Evolutionary conservation across 2,329 filamentous ascomycete species (phyloP), one percentile per base, ranked within the genome.

Genomic region (Fonsecaea monophora): DNA sequence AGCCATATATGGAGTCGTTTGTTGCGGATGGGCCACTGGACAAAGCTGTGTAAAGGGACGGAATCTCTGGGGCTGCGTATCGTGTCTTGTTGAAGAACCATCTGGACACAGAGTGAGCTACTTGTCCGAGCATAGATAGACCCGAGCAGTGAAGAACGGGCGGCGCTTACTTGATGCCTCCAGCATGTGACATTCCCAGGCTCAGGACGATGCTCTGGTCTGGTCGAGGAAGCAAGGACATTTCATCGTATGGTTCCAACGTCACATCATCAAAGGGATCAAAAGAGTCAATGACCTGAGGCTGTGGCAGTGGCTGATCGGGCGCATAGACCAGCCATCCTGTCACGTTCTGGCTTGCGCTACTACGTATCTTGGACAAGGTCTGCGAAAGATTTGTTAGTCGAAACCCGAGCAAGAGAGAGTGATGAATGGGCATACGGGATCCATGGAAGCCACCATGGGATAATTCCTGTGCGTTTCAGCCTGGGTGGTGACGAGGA

Each of bases 231-330:
- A 89, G 83, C 2, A 90, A 80, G 7, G 83, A 79, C 77, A 87
- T 80, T 53, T 86, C 84, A 74, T 96, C 92, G 61, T 85, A 83
- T 0, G 92, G 90, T 0, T 89, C 82, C 0, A 96, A 84, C 0
- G 78, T 83, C 70, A 90, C 87, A 75, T 96, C 92, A 73, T 96
- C 92, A 67, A 89, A 88, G 1, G 88, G 85, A 30, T 88, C 78
- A 55, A 91, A 87, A 54, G 89, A 82, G 56, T 89, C 82, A 2
- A 93, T 74, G 0, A 82, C 65, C 0, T 84, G 82, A 0, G 91
- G 81, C 0, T 81, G 74, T 6, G 81, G 82, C 45, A 81, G 77
- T 0, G 78, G 75, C 60, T 82, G 81, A 0, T 74, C 70, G 5
- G 82, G 77, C 62, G 87, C 81, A 66, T 88, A 88, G 0, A 86